phyloP scores from a whole-genome alignment of 345 rosid genomes.

The Populus nigra region DNA sequence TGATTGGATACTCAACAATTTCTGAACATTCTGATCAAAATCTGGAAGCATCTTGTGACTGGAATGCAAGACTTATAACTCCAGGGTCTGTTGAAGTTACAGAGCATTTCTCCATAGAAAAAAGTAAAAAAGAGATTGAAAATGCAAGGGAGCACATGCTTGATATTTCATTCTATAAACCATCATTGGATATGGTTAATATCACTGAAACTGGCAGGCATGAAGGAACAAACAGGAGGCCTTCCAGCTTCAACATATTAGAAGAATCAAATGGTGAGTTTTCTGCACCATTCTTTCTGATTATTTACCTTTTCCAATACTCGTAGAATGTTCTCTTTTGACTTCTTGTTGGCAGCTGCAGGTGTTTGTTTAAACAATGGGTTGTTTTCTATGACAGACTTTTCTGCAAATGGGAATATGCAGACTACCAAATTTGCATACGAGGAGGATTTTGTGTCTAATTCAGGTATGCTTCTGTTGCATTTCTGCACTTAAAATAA shows the following conservation, averaged over 20 bases:
- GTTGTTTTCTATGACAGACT: slow-evolving; percentile 13
- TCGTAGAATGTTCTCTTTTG: slow-evolving; percentile 6
- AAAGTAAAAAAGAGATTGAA: slow-evolving; percentile 12
- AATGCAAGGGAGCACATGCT: slow-evolving; percentile 3
- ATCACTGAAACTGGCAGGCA: slow-evolving; percentile 16
- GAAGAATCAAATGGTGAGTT: slow-evolving; percentile 32
- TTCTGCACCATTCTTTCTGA: background rate
- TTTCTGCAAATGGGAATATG: slow-evolving; percentile 12
- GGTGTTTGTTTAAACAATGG: slow-evolving; percentile 11
- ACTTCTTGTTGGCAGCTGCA: slow-evolving; percentile 22
- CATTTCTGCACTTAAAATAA: slow-evolving; percentile 2
- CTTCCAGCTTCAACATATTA: slow-evolving; percentile 3
- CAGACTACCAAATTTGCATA: slow-evolving; percentile 12
- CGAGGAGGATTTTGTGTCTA: slow-evolving; percentile 16
- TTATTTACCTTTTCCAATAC: background rate
- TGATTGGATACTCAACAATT: slow-evolving; percentile 17
- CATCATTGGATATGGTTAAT: background rate
- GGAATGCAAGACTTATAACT: slow-evolving; percentile 22
- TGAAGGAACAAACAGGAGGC: slow-evolving; percentile 19
- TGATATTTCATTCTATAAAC: background rate
- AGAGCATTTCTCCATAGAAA: slow-evolving; percentile 21
- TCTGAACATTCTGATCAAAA: slow-evolving; percentile 26
- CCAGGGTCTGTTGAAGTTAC: slow-evolving; percentile 20
- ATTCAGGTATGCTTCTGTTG: slow-evolving; percentile 22
- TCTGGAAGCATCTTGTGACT: slow-evolving; percentile 24